Base-by-base conservation (phyloP, 2,329 filamentous ascomycete genomes). In the Juglanconis juglandina region DNA sequence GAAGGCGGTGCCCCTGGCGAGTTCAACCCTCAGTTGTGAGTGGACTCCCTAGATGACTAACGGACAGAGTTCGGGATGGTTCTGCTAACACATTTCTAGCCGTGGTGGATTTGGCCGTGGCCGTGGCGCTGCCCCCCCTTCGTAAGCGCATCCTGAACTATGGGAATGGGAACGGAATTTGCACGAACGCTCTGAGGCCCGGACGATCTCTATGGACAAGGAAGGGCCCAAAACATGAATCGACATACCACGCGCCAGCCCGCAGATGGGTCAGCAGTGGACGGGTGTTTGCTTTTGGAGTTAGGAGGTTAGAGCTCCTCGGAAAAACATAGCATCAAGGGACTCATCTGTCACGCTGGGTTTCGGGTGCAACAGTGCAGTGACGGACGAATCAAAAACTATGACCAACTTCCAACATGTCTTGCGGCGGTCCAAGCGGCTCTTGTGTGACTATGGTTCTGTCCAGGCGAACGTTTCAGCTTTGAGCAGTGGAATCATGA, bases 1-100 rank as follows among this genome's bases (percentile, higher is more conserved):
- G 92, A 96, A 83, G 91, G 91, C 74, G 91, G 88, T 84, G 91
- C 92, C 77, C 90, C 92, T 74, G 90, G 91, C 81, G 91, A 92
- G 80, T 96, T 95, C 79, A 88, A 89, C 81, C 92, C 92, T 76
- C 87, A 89, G 79, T 96, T 96, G 88, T 89, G 80, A 87, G 85
- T 63, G 58, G 50, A 65, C 59, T 17, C 52, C 42, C 59, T 39
- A 34, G 14, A 32, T 51, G 17, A 58, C 30, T n/a, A 49, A 24
- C 57, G 33, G 24, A 46, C 42, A 58, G 62, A 64, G 54, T 64
- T 71, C 67, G 75, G 80, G 72, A 81, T 72, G 59, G 58, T 52
- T 61, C 52, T 56, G 58, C 32, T 63, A 58, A 68, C 69, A 88
- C 33, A 10, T 34, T 14, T 34, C 33, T 49, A 63, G 86, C 89